Percentiles rank a stretch among this genome's conserved stretches.
phyloP scores from a whole-genome alignment of 78 protist genomes.

The Anaeramoeba flamelloides region DNA sequence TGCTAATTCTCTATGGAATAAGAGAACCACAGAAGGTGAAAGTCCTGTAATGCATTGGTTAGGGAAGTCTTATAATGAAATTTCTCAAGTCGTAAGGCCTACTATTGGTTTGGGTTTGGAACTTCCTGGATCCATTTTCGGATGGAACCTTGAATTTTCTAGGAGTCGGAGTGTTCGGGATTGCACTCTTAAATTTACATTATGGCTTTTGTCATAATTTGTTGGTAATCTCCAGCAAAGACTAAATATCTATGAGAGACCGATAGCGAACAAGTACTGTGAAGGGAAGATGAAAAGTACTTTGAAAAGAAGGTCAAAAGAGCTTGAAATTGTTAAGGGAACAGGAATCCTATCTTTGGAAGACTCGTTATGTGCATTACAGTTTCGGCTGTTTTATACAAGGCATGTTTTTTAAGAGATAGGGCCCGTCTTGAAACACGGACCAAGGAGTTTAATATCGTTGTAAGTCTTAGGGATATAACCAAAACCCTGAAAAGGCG shows the following conservation, averaged over 20 bases:
- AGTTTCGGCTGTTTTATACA: too few relatives aligned
- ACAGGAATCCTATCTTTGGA: too few relatives aligned
- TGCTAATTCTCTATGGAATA: too few relatives aligned
- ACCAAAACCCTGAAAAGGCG: too few relatives aligned
- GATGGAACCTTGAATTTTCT: too few relatives aligned
- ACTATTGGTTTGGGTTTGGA: too few relatives aligned
- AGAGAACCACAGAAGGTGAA: constrained; percentile 52
- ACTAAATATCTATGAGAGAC: constrained; percentile 48
- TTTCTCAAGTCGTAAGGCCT: too few relatives aligned
- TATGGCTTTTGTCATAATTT: too few relatives aligned
- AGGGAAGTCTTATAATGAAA: too few relatives aligned
- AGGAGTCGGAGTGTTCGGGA: constrained; percentile 64
- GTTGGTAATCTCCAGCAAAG: constrained; percentile 55
- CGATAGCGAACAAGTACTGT: constrained; percentile 76
- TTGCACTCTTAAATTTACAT: constrained; percentile 53
- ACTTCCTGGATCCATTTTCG: too few relatives aligned
- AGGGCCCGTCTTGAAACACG: constrained; percentile 86
- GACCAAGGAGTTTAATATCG: constrained; percentile 75
- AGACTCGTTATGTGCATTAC: too few relatives aligned
- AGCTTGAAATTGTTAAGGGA: constrained; percentile 26
- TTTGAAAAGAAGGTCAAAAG: constrained; percentile 61
- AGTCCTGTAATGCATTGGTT: constrained; percentile 34
- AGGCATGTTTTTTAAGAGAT: too few relatives aligned
- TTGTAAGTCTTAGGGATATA: constrained; percentile 43
- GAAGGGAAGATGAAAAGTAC: constrained; percentile 77